phyloP scores from a whole-genome alignment of 225 moss, liverwort and hornwort species.

The Pseudisothecium myosuroides region DNA sequence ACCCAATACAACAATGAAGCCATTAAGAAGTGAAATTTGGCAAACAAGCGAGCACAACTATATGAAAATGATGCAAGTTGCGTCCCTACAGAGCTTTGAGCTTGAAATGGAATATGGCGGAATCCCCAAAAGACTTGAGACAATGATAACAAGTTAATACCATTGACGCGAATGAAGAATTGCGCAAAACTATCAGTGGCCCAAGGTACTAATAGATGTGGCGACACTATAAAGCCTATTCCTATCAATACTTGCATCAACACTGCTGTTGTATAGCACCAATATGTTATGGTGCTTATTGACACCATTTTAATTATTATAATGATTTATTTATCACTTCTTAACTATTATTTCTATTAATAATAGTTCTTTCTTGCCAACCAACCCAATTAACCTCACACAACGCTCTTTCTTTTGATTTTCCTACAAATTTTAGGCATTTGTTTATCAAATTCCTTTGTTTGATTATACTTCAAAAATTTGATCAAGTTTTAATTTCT shows the following conservation, averaged over 20 bases:
- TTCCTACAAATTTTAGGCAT: neutral
- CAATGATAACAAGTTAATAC: neutral
- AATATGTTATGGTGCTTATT: slow-evolving; percentile 2
- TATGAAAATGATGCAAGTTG: neutral
- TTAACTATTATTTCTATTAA: neutral
- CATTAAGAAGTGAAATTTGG: neutral
- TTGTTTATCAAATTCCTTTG: too few relatives aligned
- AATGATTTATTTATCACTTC: neutral
- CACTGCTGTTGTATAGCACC: slow-evolving; percentile 4
- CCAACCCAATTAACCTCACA: neutral
- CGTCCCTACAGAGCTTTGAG: neutral
- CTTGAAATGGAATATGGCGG: slow-evolving; percentile 8
- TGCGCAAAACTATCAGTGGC: neutral
- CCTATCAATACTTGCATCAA: neutral
- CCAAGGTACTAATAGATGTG: neutral
- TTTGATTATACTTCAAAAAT: neutral
- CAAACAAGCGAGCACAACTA: neutral
- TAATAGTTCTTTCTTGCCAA: neutral
- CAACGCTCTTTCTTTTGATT: neutral
- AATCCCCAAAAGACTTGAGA: slow-evolving; percentile 3
- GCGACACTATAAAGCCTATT: neutral
- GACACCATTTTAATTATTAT: neutral
- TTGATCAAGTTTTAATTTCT: neutral
- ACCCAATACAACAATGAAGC: neutral
- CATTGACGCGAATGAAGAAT: neutral